Percentiles rank a stretch among this genome's conserved stretches.
phyloP scores from a whole-genome alignment of 495 filamentous ascomycete genomes.

The Aspergillus bridgeri region DNA sequence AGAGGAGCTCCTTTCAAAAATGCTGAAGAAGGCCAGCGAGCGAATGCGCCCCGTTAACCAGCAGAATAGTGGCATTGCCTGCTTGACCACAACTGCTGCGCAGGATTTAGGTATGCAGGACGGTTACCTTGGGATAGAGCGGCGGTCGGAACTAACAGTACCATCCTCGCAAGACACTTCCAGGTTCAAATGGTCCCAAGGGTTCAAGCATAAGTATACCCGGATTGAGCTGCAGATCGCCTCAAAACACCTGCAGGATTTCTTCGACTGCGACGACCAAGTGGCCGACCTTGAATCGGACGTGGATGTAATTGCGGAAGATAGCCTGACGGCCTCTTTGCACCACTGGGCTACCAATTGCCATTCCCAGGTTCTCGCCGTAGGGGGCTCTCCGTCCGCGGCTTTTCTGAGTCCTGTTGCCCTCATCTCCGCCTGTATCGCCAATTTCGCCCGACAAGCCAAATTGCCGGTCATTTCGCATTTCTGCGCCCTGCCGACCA shows the following conservation, averaged over 20 bases:
- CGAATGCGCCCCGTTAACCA: conserved; percentile 27
- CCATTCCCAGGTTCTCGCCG: conserved; percentile 37
- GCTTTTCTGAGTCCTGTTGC: conserved; percentile 30
- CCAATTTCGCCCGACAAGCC: conserved; percentile 31
- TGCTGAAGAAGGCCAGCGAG: conserved; percentile 24
- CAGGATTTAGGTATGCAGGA: conserved; percentile 35
- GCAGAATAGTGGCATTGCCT: conserved; percentile 32
- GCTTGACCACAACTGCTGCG: conserved; percentile 33
- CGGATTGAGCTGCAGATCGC: conserved; percentile 40
- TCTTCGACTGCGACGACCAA: conserved; percentile 42
- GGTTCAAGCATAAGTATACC: conserved; percentile 38
- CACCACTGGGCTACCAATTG: conserved; percentile 38
- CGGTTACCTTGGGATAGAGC: conserved; percentile 7
- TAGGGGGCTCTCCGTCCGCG: conserved; percentile 33
- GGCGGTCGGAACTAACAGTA: conserved; percentile 12
- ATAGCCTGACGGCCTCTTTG: conserved; percentile 31
- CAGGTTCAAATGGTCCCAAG: conserved; percentile 30
- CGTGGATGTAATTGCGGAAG: conserved; percentile 30
- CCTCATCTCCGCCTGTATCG: conserved; percentile 39
- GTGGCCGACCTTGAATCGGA: conserved; percentile 33
- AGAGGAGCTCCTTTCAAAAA: conserved; percentile 26
- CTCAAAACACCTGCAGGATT: conserved; percentile 41
- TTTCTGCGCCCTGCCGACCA: conserved; percentile 36
- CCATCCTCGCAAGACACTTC: conserved; percentile 23
- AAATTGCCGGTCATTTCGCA: conserved; percentile 42